Percentiles rank a stretch among this genome's conserved stretches.
phyloP scores from a whole-genome alignment of 441 rosid species.

The Hura crepitans region DNA sequence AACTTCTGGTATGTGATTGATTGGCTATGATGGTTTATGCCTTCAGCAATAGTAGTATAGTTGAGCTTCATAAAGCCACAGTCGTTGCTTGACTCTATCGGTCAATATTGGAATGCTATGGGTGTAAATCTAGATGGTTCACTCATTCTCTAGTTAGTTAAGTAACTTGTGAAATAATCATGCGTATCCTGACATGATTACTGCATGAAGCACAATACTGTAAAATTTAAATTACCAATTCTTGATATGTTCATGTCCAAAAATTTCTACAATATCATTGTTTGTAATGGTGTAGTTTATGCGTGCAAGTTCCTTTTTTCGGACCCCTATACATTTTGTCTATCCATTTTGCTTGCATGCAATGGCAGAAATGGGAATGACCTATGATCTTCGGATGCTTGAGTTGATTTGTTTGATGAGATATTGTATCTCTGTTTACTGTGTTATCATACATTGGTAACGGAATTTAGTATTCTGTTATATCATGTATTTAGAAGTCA shows the following conservation, averaged over 20 bases:
- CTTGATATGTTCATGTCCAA: background rate
- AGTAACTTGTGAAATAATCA: background rate
- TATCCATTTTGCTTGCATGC: background rate
- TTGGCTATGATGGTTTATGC: background rate
- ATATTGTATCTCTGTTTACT: conserved; percentile 2
- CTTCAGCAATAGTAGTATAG: background rate
- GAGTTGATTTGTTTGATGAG: background rate
- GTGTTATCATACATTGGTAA: background rate
- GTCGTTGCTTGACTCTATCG: background rate
- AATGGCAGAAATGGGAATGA: background rate
- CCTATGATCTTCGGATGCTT: background rate
- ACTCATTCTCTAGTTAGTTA: background rate
- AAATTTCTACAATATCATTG: background rate
- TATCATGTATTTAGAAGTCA: background rate
- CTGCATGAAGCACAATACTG: background rate
- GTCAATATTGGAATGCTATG: background rate
- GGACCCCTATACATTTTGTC: no score
- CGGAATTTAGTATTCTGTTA: background rate
- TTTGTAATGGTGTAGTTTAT: background rate
- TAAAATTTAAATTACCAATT: background rate
- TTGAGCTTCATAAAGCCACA: background rate
- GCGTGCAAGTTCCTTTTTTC: background rate
- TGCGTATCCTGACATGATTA: background rate
- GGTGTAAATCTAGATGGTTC: background rate
- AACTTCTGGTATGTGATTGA: background rate